phyloP scores from a whole-genome alignment of 306 rosid genomes.

The Prinsepia uniflora region DNA sequence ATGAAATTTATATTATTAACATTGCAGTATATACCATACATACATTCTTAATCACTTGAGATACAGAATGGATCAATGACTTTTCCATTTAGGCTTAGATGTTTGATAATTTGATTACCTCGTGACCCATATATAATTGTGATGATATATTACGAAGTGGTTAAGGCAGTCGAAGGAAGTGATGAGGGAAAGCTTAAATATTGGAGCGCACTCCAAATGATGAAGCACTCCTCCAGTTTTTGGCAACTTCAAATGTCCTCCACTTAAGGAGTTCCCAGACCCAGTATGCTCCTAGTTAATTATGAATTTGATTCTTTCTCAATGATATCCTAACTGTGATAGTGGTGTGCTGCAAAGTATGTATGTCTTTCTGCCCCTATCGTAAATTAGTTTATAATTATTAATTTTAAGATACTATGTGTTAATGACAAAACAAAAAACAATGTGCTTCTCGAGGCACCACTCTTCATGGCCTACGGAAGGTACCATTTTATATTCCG shows the following conservation, averaged over 20 bases:
- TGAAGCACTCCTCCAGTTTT: conserved; percentile 15
- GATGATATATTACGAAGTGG: not conserved
- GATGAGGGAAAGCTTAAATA: conserved; percentile 1
- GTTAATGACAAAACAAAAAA: too few relatives aligned
- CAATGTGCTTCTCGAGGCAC: conserved; percentile 16
- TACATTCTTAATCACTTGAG: not conserved
- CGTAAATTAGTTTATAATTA: too few relatives aligned
- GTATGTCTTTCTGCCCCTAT: too few relatives aligned
- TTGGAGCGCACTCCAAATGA: conserved; percentile 22
- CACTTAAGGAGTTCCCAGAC: too few relatives aligned
- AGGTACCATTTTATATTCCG: conserved; percentile 5
- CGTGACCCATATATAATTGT: not conserved
- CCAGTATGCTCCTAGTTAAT: too few relatives aligned
- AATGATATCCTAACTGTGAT: too few relatives aligned
- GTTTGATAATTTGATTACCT: not conserved
- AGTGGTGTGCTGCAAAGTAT: too few relatives aligned
- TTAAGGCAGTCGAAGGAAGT: conserved; percentile 1
- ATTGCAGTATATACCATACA: not conserved
- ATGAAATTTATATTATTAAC: too few relatives aligned
- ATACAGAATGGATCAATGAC: too few relatives aligned
- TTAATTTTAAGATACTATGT: too few relatives aligned
- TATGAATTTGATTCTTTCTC: too few relatives aligned
- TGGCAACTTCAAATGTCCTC: conserved; percentile 18
- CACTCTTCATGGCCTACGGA: not conserved
- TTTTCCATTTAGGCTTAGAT: too few relatives aligned